These are phyloP conservation scores for Suaeda aralocaspica DNA, from an alignment of 148 eudicot genomes.

Conservation along the genomic window DNA sequence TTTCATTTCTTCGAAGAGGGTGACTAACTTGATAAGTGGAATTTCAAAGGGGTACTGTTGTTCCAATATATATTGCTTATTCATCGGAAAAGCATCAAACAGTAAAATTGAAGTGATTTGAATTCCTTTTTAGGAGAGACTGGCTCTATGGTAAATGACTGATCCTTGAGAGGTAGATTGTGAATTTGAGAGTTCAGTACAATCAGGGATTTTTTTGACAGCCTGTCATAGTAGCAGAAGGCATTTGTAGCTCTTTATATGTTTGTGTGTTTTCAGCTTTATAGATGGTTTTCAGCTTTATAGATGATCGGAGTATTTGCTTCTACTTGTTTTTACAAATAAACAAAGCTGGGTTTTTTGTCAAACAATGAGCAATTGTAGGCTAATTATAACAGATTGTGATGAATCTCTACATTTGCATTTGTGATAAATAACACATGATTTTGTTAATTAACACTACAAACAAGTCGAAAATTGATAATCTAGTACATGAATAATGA, in stretches of 20 bases:
- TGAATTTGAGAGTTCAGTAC: constrained; percentile 6
- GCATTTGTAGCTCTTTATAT: not conserved
- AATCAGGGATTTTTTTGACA: not conserved
- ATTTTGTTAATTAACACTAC: not conserved
- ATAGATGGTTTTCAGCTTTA: not conserved
- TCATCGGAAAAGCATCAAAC: too few relatives aligned
- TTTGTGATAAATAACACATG: not conserved
- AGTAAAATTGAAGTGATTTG: not conserved
- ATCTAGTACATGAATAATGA: not conserved
- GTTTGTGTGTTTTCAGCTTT: not conserved
- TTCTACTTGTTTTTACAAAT: not conserved
- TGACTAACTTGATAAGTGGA: too few relatives aligned
- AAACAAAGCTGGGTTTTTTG: not conserved
- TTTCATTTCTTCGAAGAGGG: too few relatives aligned
- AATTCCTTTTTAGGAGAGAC: not conserved
- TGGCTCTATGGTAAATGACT: not conserved
- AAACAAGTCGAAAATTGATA: not conserved
- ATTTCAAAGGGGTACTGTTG: too few relatives aligned
- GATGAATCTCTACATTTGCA: not conserved
- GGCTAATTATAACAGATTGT: not conserved
- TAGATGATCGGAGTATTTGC: not conserved
- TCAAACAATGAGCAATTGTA: not conserved
- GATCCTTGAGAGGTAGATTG: not conserved
- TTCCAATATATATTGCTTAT: not conserved
- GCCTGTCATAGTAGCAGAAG: not conserved